Evolutionary conservation across 176 grass and related monocot species (phyloP).

Genomic region (Cymbopogon citratus): DNA sequence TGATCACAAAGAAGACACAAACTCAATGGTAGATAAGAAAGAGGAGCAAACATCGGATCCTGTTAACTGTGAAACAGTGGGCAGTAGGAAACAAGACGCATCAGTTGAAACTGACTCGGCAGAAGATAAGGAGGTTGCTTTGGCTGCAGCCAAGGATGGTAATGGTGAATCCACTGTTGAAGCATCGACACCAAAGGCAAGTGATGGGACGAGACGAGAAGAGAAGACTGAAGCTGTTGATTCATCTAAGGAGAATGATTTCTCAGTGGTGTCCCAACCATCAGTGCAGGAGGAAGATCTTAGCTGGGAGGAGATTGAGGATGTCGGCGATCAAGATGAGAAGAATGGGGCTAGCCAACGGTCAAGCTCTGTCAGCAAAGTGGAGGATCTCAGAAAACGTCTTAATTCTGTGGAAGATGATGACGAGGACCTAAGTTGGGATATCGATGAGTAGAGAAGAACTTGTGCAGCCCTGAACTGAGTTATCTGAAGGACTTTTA

Average conservation of each 20-base stretch:
- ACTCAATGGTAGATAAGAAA: slow-evolving; percentile 25
- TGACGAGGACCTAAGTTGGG: slow-evolving; percentile 79
- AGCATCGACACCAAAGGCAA: slow-evolving; percentile 40
- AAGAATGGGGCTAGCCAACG: slow-evolving; percentile 42
- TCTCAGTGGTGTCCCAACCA: slow-evolving; percentile 46
- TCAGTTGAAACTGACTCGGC: background rate
- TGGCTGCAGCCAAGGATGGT: slow-evolving; percentile 15
- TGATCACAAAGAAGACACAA: slow-evolving; percentile 27
- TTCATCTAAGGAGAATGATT: slow-evolving; percentile 47
- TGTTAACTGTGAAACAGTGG: slow-evolving; percentile 18
- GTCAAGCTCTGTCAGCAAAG: slow-evolving; percentile 38
- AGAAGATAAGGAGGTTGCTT: slow-evolving; percentile 14
- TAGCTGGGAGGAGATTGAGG: slow-evolving; percentile 81
- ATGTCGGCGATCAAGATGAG: slow-evolving; percentile 57
- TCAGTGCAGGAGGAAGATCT: slow-evolving; percentile 69
- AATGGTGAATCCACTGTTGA: slow-evolving; percentile 38
- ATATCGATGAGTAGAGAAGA: slow-evolving; percentile 66
- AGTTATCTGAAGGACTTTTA: background rate
- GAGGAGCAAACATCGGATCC: slow-evolving; percentile 21
- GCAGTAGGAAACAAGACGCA: slow-evolving; percentile 17
- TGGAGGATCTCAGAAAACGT: slow-evolving; percentile 60
- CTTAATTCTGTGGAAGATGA: slow-evolving; percentile 54
- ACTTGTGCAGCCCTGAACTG: background rate
- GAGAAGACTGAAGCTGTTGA: slow-evolving; percentile 27
- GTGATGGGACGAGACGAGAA: slow-evolving; percentile 8